A percentile compares a stretch with the other conserved stretches of the same genome.
These are phyloP conservation scores for Delonix regia DNA, from an alignment of 306 rosid genomes.

Conservation along the genomic window DNA sequence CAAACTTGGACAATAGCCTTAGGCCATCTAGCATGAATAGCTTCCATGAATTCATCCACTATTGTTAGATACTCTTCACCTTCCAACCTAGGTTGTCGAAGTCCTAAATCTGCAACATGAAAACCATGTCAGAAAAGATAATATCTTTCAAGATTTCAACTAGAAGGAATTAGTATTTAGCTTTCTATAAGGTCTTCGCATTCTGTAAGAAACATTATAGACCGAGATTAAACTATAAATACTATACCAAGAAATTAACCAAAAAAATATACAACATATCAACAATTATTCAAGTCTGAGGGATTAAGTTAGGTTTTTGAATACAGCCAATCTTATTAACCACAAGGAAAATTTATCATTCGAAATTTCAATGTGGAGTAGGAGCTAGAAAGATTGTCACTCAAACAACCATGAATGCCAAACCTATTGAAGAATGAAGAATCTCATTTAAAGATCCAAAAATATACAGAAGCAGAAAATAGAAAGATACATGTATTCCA, in stretches of 20 bases:
- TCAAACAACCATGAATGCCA: slow-evolving; percentile 26
- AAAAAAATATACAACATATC: background rate
- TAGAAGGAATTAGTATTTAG: slow-evolving; percentile 9
- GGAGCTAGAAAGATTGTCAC: slow-evolving; percentile 11
- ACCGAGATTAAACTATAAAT: slow-evolving; percentile 23
- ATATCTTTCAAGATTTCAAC: slow-evolving; percentile 38
- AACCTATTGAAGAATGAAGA: slow-evolving; percentile 22
- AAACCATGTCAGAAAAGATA: slow-evolving; percentile 49
- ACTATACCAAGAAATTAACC: slow-evolving; percentile 9
- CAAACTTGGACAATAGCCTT: slow-evolving; percentile 92
- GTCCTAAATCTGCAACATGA: slow-evolving; percentile 86
- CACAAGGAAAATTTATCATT: background rate
- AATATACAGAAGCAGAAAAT: background rate
- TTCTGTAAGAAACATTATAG: slow-evolving; percentile 26
- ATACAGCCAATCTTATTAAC: background rate
- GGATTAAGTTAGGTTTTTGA: slow-evolving; percentile 5
- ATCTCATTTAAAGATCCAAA: slow-evolving; percentile 10
- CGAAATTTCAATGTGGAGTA: background rate
- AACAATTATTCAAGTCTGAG: background rate
- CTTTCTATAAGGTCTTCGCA: slow-evolving; percentile 6
- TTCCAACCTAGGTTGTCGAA: slow-evolving; percentile 96
- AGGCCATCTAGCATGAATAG: slow-evolving; percentile 94
- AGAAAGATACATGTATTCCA: slow-evolving; percentile 20
- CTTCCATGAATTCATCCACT: slow-evolving; percentile 99
- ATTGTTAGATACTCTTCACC: slow-evolving; percentile 93